Base-by-base conservation (phyloP, 1,139 yeast genomes). In the Pichia sp. region DNA sequence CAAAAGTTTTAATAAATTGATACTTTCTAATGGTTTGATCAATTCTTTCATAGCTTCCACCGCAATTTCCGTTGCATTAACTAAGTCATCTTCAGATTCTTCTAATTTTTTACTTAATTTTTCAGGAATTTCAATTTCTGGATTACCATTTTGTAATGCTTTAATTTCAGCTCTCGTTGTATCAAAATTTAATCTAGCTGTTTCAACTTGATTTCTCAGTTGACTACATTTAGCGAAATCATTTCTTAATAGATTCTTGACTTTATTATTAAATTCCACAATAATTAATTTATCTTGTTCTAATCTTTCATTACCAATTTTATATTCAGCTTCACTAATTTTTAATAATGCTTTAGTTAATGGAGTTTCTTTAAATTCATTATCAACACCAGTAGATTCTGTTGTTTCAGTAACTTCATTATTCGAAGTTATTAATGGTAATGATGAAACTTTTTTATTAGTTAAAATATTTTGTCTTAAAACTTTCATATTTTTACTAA, bases 11-110 rank as follows among this genome's bases (percentile, higher is more conserved):
- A 85, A 68, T 56, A 84, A 67, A 48, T 76, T 71, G 42, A 84
- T 70, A 44, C 80, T 70, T 61, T 80, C 83, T 12, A 80, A 69
- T 34, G 90, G 87, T 51, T 74, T 78, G 56, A 85, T 77, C 48
- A 84, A 68, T 51, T 73, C 76, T 63, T 82, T 80, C 92, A 85
- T 83, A 46, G 78, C 78, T 55, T 77, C 74, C n/a, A 82, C 92
- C 1, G 92, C 92, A 30, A 72, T 69, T 48, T 82, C 82, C 8
- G 89, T 84, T 26, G 87, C 85, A 56, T 81, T 75, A 30, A 84
- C 92, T 55, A 84, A 74, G 51, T 82, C 90, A 59, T 85, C 95
- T 64, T 85, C 95, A 53, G 76, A 73, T 38, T 72, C 67, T 53
- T 83, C 87, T 53, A 83, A 66, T 45, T 76, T 78, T 51, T 72